Conservation (phyloP, 2,329 filamentous ascomycete genomes). For the Monilinia laxa region DNA sequence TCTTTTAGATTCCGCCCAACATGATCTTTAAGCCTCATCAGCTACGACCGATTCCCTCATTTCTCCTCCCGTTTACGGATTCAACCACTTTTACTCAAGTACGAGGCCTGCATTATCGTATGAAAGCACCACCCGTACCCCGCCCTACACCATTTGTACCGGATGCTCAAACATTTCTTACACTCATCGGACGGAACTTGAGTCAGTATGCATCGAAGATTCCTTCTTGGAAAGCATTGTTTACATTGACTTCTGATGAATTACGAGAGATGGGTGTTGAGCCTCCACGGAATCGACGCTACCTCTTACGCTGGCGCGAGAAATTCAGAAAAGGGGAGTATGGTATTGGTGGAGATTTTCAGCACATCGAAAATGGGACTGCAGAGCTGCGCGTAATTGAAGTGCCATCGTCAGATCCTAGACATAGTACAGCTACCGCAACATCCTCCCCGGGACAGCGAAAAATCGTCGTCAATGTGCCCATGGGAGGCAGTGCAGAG, state of each 20-base stretch:
- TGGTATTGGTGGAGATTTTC: slow-evolving; percentile 80
- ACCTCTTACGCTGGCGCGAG: slow-evolving; percentile 84
- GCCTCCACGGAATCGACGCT: slow-evolving; percentile 76
- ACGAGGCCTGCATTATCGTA: slow-evolving; percentile 44
- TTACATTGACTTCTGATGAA: slow-evolving; percentile 74
- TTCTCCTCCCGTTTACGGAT: slow-evolving; percentile 38
- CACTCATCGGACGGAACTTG: slow-evolving; percentile 84
- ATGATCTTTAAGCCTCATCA: slow-evolving; percentile 37
- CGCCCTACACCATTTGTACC: slow-evolving; percentile 81
- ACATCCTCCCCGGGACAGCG: slow-evolving; percentile 53
- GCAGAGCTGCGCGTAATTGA: slow-evolving; percentile 53
- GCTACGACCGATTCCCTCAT: slow-evolving; percentile 38
- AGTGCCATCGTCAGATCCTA: slow-evolving; percentile 30
- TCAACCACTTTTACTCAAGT: slow-evolving; percentile 35
- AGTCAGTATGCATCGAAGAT: slow-evolving; percentile 83
- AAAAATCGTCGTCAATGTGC: slow-evolving; percentile 59
- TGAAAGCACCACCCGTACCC: slow-evolving; percentile 52
- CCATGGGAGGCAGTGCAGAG: slow-evolving; percentile 45
- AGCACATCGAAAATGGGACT: slow-evolving; percentile 61
- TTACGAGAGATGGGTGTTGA: slow-evolving; percentile 84
- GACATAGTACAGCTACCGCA: slow-evolving; percentile 46
- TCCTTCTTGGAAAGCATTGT: slow-evolving; percentile 85
- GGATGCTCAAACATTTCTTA: slow-evolving; percentile 81
- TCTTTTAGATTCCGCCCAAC: slow-evolving; percentile 24
- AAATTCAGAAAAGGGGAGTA: slow-evolving; percentile 75